These are phyloP conservation scores for Pleochaeta shiraiana DNA, from an alignment of 2,329 filamentous ascomycete species.

Conservation along the genomic window DNA sequence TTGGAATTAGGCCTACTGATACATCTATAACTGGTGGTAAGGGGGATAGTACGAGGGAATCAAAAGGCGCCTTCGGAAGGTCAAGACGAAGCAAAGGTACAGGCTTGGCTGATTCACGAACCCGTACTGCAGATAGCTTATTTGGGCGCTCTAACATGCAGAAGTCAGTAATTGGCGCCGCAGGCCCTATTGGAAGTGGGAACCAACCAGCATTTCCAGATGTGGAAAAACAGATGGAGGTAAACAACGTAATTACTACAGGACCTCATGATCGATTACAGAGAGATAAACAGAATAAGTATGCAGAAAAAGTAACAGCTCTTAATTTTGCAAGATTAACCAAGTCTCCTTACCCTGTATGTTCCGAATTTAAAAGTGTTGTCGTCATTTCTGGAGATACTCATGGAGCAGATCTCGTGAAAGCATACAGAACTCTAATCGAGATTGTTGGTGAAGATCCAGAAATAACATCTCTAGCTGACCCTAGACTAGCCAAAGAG, in stretches of 20 bases:
- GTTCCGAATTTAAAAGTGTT: constrained; percentile 54
- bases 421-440: constrained; percentile 65
- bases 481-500: constrained; percentile 45
- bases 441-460: constrained; percentile 55
- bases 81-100: constrained; percentile 30
- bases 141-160: constrained; percentile 51
- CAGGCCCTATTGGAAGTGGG: constrained; percentile 37
- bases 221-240: constrained; percentile 34
- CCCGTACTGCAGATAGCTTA: constrained; percentile 25
- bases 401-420: constrained; percentile 51
- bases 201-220: constrained; percentile 48
- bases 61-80: constrained; percentile 35
- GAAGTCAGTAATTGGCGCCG: constrained; percentile 70
- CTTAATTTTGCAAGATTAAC: constrained; percentile 54
- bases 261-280: constrained; percentile 49
- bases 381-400: constrained; percentile 48
- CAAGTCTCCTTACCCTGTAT: constrained; percentile 45
- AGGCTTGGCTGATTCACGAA: constrained; percentile 17
- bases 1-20: constrained; percentile 53
- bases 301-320: constrained; percentile 56
- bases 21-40: constrained; percentile 20
- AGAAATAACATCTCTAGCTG: constrained; percentile 32
- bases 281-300: constrained; percentile 65
- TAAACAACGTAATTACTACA: constrained; percentile 25
- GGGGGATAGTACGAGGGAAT: constrained; percentile 21